Percentiles rank a stretch among this genome's conserved stretches.
These are phyloP conservation scores for Thelephora terrestris DNA, from an alignment of 1,284 basidiomycete species.

Conservation along the genomic window DNA sequence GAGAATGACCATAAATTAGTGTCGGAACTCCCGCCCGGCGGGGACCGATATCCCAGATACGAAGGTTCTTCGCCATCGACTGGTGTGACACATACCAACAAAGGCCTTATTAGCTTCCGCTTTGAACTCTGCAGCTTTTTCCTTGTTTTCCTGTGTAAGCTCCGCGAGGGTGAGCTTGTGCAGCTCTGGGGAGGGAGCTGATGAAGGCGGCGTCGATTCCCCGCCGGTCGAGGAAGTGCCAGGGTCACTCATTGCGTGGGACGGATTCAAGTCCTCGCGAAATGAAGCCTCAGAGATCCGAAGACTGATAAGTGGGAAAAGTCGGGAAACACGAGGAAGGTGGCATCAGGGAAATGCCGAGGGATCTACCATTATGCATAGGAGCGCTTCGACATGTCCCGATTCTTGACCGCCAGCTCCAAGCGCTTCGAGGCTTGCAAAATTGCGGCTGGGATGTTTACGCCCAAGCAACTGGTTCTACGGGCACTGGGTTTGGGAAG, in stretches of 20 bases:
- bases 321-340: too few species aligned
- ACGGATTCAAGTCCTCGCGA: neutral
- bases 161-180: conserved; percentile 38
- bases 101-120: conserved; percentile 83
- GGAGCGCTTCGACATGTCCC: too few species aligned
- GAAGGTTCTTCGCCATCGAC: neutral
- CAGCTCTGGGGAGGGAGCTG: conserved; percentile 46
- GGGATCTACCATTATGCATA: too few species aligned
- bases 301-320: too few species aligned
- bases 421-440: too few species aligned
- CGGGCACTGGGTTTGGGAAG: too few species aligned
- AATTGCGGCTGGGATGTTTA: too few species aligned
- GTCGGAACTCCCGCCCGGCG: too few species aligned
- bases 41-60: too few species aligned
- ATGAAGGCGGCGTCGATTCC: conserved; percentile 40
- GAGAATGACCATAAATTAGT: neutral
- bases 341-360: too few species aligned
- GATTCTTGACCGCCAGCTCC: too few species aligned
- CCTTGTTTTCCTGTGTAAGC: conserved; percentile 61
- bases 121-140: conserved; percentile 65
- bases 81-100: conserved; percentile 37
- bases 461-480: too few species aligned
- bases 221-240: conserved; percentile 21
- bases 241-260: conserved; percentile 33
- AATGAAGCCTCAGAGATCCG: neutral